A percentile compares a stretch with the other conserved stretches of the same genome.
Evolutionary conservation across 176 grass and related monocot species (phyloP).

Genomic region (Melocanna baccifera): DNA sequence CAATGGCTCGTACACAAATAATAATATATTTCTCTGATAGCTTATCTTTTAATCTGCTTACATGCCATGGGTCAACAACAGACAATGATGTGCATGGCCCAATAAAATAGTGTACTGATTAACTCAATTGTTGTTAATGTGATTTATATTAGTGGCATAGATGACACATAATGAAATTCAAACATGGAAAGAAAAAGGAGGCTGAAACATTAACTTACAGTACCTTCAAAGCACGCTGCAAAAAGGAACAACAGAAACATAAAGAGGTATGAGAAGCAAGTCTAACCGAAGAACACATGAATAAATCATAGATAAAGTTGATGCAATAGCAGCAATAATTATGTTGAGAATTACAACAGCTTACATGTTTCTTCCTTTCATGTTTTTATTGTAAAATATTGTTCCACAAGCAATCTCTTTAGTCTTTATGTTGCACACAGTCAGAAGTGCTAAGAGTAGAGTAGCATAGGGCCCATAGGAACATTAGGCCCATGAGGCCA

Average conservation of each 20-base stretch:
- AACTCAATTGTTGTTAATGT: slow-evolving; percentile 17
- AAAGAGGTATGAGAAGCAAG: slow-evolving; percentile 35
- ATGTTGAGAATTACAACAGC: background rate
- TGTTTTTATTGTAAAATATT: background rate
- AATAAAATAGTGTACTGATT: background rate
- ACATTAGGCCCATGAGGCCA: no score
- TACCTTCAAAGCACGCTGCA: slow-evolving; percentile 91
- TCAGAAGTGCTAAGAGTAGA: no score
- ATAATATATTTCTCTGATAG: background rate
- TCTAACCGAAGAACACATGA: background rate
- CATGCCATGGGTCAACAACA: background rate
- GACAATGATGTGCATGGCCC: background rate
- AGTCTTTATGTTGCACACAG: background rate
- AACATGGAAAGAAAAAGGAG: slow-evolving; percentile 12
- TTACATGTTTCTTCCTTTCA: slow-evolving; percentile 5
- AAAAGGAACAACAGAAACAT: slow-evolving; percentile 38
- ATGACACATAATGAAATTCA: background rate
- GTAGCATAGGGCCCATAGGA: no score
- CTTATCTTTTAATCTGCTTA: background rate
- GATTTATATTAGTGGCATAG: background rate
- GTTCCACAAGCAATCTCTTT: background rate
- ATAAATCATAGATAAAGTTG: background rate
- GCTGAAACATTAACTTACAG: slow-evolving; percentile 7
- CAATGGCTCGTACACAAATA: background rate
- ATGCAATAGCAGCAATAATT: background rate